These are phyloP conservation scores for Clarireedia sp. DNA, from an alignment of 2,329 filamentous ascomycete genomes.

Conservation along the genomic window DNA sequence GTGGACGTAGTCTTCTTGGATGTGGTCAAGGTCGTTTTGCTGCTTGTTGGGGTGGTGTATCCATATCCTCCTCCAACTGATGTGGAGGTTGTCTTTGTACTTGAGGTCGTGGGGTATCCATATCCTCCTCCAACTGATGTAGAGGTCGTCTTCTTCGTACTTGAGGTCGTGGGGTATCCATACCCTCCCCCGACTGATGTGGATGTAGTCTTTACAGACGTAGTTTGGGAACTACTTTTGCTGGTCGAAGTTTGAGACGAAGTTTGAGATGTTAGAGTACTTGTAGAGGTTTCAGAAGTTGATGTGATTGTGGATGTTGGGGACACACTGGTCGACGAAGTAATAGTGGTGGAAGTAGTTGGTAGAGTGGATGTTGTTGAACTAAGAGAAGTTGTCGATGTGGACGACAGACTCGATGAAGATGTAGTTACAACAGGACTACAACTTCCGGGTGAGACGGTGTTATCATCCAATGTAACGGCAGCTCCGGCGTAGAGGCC, in stretches of 20 bases:
- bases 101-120: not conserved
- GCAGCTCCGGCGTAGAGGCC: conserved; percentile 5
- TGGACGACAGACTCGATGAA: not conserved
- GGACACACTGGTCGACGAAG: not conserved
- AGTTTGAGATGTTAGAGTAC: not conserved
- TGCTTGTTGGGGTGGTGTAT: too few relatives aligned
- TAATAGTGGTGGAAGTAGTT: not conserved
- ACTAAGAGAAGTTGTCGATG: not conserved
- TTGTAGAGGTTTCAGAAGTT: not conserved
- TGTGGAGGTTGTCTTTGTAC: not conserved
- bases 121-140: not conserved
- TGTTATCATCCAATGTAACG: conserved; percentile 6
- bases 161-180: not conserved
- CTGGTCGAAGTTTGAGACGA: too few relatives aligned
- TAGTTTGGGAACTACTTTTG: not conserved
- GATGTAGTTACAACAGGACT: not conserved
- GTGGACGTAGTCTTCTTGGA: not conserved
- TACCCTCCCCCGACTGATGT: not conserved
- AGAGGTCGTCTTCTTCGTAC: not conserved
- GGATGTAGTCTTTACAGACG: not conserved
- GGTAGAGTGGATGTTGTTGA: not conserved
- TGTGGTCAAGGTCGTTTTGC: not conserved
- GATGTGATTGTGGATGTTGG: not conserved
- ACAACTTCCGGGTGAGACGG: not conserved
- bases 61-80: too few relatives aligned